A percentile compares a stretch with the other conserved stretches of the same genome.
Evolutionary conservation across 805 yeast species (phyloP).

Genomic region (Peterozyma xylosa): DNA sequence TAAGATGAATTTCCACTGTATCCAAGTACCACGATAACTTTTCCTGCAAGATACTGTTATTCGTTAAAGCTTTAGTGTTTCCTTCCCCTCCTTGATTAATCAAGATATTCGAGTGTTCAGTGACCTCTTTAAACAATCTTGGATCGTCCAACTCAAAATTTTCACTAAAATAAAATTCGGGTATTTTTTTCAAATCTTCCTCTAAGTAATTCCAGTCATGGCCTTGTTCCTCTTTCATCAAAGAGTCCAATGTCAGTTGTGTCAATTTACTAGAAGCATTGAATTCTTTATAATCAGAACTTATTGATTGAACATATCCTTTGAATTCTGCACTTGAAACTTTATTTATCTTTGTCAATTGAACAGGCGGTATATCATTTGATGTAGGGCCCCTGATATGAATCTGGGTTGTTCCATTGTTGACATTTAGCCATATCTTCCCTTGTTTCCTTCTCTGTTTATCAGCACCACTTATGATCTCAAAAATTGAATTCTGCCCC

Average conservation of each 20-base stretch:
- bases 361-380: constrained; percentile 79
- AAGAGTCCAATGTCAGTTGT: constrained; percentile 30
- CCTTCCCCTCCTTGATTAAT: constrained; percentile 23
- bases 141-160: constrained; percentile 86
- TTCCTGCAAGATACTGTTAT: constrained; percentile 61
- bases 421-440: constrained; percentile 14
- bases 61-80: constrained; percentile 31
- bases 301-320: constrained; percentile 34
- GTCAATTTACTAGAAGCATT: constrained; percentile 35
- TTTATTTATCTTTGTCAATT: constrained; percentile 44
- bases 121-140: constrained; percentile 67
- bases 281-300: constrained; percentile 36
- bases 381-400: constrained; percentile 62
- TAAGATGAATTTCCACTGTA: constrained; percentile 71
- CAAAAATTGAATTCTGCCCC: constrained; percentile 73
- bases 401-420: constrained; percentile 31
- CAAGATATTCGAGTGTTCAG: constrained; percentile 46
- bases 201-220: constrained; percentile 8
- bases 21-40: constrained; percentile 78
- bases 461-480: constrained; percentile 59
- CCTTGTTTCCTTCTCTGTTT: constrained; percentile 20
- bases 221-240: constrained; percentile 18
- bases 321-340: constrained; percentile 35
- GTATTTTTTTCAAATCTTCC: constrained; percentile 40
- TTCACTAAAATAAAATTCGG: constrained; percentile 57